Conservation (phyloP, 805 yeast species). For the Lipomyces chichibuensis region DNA sequence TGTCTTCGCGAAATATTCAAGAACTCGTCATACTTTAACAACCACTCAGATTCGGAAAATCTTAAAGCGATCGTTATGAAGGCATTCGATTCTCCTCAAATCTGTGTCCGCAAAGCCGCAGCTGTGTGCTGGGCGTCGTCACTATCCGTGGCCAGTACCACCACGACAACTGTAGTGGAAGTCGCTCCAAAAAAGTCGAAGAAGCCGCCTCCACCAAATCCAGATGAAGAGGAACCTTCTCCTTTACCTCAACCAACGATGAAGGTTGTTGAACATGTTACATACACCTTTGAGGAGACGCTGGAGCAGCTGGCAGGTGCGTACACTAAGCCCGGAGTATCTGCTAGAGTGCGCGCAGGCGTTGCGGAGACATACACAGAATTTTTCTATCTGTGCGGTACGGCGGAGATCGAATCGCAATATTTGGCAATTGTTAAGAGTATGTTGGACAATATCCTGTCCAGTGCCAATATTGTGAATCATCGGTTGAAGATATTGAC, state of each 20-base stretch:
- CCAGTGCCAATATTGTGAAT: slow-evolving; percentile 25
- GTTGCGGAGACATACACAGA: slow-evolving; percentile 38
- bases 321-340: slow-evolving; percentile 32
- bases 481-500: slow-evolving; percentile 31
- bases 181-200: slow-evolving; percentile 33
- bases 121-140: slow-evolving; percentile 40
- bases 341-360: slow-evolving; percentile 38
- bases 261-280: slow-evolving; percentile 33
- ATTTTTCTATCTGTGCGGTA: slow-evolving; percentile 31
- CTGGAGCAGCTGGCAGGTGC: slow-evolving; percentile 32
- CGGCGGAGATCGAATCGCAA: slow-evolving; percentile 34
- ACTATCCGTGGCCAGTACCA: slow-evolving; percentile 25
- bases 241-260: slow-evolving; percentile 25
- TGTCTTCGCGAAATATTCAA: slow-evolving; percentile 28
- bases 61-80: slow-evolving; percentile 21
- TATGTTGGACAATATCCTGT: slow-evolving; percentile 35
- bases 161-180: slow-evolving; percentile 30
- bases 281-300: slow-evolving; percentile 34
- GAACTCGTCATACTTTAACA: slow-evolving; percentile 32
- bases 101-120: slow-evolving; percentile 31
- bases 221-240: slow-evolving; percentile 17
- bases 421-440: slow-evolving; percentile 36
- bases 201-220: slow-evolving; percentile 22
- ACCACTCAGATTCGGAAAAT: slow-evolving; percentile 33
- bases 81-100: slow-evolving; percentile 29